Evolutionary conservation across 2,329 filamentous ascomycete genomes (phyloP).

Genomic region (Penicillium sp.): DNA sequence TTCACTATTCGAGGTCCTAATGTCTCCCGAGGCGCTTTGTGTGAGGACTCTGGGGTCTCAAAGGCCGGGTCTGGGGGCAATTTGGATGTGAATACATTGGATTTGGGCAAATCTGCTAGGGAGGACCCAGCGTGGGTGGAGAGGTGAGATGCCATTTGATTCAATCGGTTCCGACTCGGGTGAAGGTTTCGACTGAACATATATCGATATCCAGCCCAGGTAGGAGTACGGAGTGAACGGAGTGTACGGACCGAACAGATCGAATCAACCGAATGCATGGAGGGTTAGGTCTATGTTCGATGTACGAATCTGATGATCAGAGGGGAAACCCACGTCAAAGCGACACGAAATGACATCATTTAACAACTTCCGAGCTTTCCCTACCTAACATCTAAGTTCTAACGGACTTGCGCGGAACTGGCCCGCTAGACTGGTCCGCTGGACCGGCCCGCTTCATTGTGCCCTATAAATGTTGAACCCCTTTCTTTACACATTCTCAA

Average conservation of each 20-base stretch:
- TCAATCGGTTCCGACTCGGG: conserved; percentile 33
- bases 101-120: conserved; percentile 59
- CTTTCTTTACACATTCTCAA: neutral
- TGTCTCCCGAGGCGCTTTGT: conserved; percentile 72
- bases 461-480: neutral
- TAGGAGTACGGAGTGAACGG: neutral
- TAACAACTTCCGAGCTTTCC: no score
- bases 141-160: conserved; percentile 49
- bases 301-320: neutral
- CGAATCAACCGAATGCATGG: neutral
- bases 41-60: conserved; percentile 76
- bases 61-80: conserved; percentile 76
- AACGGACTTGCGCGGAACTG: neutral
- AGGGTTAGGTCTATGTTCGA: neutral
- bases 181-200: conserved; percentile 26
- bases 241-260: neutral
- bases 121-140: conserved; percentile 36
- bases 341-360: neutral
- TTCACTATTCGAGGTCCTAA: conserved; percentile 82
- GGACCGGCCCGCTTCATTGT: neutral
- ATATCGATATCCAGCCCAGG: conserved; percentile 12
- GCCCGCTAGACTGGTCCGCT: neutral
- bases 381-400: no score
- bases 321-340: neutral
- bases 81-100: conserved; percentile 62